phyloP scores from a whole-genome alignment of 1,139 yeast species.

The Suhomyces panamericanus region DNA sequence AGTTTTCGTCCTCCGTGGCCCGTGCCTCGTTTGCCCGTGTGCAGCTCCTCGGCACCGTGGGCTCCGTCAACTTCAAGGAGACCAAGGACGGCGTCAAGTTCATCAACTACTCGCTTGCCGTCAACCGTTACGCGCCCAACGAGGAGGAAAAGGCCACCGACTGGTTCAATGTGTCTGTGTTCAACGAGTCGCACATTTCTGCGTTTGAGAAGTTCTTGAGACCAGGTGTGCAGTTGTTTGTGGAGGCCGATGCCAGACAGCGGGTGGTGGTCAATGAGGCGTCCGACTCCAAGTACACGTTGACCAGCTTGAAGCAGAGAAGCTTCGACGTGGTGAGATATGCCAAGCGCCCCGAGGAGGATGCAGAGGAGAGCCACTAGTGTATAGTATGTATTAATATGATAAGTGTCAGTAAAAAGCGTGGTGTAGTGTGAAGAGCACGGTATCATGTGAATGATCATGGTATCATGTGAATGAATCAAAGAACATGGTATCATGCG shows the following conservation, averaged over 20 bases:
- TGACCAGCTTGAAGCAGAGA: conserved; percentile 38
- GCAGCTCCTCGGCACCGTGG: conserved; percentile 46
- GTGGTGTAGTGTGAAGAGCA: too few relatives aligned
- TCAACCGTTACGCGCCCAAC: conserved; percentile 37
- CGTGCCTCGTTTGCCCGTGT: conserved; percentile 43
- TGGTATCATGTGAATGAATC: too few relatives aligned
- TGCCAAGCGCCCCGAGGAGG: conserved; percentile 29
- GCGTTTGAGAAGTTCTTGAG: conserved; percentile 42
- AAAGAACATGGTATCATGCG: too few relatives aligned
- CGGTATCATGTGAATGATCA: too few relatives aligned
- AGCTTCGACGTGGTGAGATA: conserved; percentile 41
- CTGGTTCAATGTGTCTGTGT: conserved; percentile 46
- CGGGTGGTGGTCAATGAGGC: conserved; percentile 36
- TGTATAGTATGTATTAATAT: background rate
- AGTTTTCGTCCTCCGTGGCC: conserved; percentile 33
- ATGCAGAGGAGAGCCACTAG: background rate
- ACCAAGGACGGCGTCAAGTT: conserved; percentile 40
- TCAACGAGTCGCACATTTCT: conserved; percentile 39
- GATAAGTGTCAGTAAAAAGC: too few relatives aligned
- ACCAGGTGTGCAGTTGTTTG: conserved; percentile 45
- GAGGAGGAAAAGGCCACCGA: conserved; percentile 36
- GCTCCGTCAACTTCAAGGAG: conserved; percentile 39
- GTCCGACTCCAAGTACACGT: conserved; percentile 32
- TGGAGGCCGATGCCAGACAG: conserved; percentile 44
- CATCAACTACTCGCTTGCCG: conserved; percentile 47